Evolutionary conservation across 345 rosid species (phyloP), one percentile per base, ranked within the genome.

Genomic region (Lenwebbia sp.): DNA sequence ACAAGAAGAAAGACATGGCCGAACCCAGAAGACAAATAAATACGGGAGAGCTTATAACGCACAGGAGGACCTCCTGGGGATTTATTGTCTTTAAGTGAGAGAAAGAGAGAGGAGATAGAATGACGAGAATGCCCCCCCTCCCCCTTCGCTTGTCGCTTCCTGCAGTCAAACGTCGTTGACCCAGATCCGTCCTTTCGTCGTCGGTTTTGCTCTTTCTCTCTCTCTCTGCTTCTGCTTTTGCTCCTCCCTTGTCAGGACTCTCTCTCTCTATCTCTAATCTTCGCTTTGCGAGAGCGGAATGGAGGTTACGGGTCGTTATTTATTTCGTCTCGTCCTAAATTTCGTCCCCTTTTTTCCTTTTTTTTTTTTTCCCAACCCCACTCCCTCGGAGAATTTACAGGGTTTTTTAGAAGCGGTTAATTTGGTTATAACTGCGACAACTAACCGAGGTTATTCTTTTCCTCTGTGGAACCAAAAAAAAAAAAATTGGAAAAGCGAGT

Each of bases 101-200:
- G 58, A 11, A 13, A 5, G 57, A 21, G 57, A 22, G 10, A 7
- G 10, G 7, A 12, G 13, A 13, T 2, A 15, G 57, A 83, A 83
- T 85, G 41, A 74, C 89, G 2, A 6, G 14, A 41, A 26, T 57
- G 33, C 86, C 81, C 81, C 10, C 7, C 23, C 2, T 23, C 13
- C 44, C 22, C 5, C 47, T 10, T 51, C 21, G 5, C 15, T n/a
- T 84, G 87, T 74, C 85, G 85, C 74, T 30, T 65, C 25, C 37
- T 23, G 47, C 56, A 56, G 89, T 88, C 89, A 88, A 86, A 85
- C 49, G 51, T 30, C 70, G 82, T 85, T 88, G 89, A 88, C 89
- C 87, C 56, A 85, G 87, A 85, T 88, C 87, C 85, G 62, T 85
- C 55, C 87, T 70, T 33, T 85, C 85, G 81, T 85, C 82, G 40